Conservation (phyloP, 805 yeast species). For the Metschnikowia reukaufii region DNA sequence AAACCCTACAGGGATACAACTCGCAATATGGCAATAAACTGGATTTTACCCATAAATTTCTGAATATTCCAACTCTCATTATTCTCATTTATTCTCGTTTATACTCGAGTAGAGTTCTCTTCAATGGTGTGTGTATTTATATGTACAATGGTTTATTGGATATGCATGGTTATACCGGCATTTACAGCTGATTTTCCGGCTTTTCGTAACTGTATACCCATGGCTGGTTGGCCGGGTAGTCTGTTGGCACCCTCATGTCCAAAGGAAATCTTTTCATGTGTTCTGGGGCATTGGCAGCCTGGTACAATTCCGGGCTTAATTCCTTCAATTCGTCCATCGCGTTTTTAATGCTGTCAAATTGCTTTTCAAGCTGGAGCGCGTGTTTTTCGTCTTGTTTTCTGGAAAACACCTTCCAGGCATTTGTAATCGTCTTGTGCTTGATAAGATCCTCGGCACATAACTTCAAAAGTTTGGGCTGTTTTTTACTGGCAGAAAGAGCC, state of each 20-base stretch:
- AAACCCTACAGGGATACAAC: too few species aligned
- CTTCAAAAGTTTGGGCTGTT: constrained; percentile 80
- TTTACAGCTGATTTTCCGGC: constrained; percentile 1
- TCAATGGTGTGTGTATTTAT: constrained; percentile 8
- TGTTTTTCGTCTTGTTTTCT: constrained; percentile 49
- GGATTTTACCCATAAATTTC: too few species aligned
- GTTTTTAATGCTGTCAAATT: constrained; percentile 60
- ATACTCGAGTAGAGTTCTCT: not conserved
- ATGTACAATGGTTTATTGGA: constrained; percentile 8
- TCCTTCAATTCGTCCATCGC: constrained; percentile 72
- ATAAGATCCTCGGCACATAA: constrained; percentile 77
- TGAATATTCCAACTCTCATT: too few species aligned
- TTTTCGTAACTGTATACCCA: constrained; percentile 61
- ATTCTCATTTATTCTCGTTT: not conserved
- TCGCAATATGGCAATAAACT: too few species aligned
- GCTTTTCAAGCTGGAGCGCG: constrained; percentile 47
- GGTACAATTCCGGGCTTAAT: constrained; percentile 55
- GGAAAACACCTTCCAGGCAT: constrained; percentile 74
- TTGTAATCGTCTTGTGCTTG: constrained; percentile 77
- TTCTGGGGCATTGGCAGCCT: constrained; percentile 59
- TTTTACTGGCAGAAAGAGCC: constrained; percentile 82
- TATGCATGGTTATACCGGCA: not conserved
- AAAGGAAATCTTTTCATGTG: constrained; percentile 67
- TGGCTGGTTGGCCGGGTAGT: constrained; percentile 76
- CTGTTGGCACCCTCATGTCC: constrained; percentile 86